Evolutionary conservation across 768 basidiomycete species (phyloP).

Genomic region (Serendipita vermifera): DNA sequence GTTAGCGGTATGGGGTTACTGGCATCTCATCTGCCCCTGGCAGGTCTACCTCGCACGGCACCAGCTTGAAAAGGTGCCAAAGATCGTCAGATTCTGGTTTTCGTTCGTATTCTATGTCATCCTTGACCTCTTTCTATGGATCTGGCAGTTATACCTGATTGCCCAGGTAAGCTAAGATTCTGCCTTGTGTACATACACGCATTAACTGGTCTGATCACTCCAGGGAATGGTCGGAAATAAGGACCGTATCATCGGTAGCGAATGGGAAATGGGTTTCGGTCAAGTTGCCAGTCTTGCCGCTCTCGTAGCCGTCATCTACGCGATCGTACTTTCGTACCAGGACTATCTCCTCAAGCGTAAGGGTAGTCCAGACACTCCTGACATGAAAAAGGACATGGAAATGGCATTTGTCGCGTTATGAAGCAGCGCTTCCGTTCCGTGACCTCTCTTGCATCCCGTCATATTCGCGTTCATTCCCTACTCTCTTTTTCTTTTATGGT

Average conservation of each 20-base stretch:
- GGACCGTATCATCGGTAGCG: not conserved
- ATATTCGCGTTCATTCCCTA: too few relatives aligned
- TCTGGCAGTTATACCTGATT: not conserved
- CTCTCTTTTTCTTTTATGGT: too few relatives aligned
- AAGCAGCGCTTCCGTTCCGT: too few relatives aligned
- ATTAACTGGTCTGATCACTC: not conserved
- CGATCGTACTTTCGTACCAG: not conserved
- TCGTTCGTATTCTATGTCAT: not conserved
- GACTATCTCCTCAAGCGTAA: not conserved
- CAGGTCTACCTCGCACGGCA: not conserved
- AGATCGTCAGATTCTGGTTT: not conserved
- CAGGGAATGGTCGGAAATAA: too few relatives aligned
- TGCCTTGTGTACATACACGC: not conserved
- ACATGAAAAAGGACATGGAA: not conserved
- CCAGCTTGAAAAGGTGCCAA: not conserved
- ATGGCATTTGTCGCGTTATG: not conserved
- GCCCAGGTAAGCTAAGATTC: not conserved
- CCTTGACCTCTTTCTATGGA: not conserved
- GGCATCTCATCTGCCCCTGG: not conserved
- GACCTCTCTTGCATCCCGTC: too few relatives aligned
- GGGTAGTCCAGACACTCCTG: not conserved
- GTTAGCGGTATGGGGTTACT: not conserved
- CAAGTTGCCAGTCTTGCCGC: not conserved
- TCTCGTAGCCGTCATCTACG: not conserved
- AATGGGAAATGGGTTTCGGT: not conserved